These are phyloP conservation scores for Malassezia japonica DNA, from an alignment of 1,284 basidiomycete species.

Conservation along the genomic window DNA sequence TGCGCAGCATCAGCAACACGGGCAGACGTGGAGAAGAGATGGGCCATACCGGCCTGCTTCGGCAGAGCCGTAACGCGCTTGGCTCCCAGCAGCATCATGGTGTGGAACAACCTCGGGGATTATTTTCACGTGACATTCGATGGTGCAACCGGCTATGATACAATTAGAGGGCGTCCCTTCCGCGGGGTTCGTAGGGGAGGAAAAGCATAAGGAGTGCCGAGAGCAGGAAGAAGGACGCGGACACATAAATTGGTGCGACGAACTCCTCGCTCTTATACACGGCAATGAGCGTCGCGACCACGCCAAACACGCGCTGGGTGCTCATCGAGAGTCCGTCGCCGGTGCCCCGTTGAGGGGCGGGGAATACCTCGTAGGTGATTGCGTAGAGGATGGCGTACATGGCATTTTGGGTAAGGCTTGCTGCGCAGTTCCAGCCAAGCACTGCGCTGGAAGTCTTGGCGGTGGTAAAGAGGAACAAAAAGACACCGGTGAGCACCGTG, in stretches of 20 bases:
- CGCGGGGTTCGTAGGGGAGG: constrained; percentile 59
- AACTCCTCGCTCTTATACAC: constrained; percentile 51
- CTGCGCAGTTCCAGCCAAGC: constrained; percentile 63
- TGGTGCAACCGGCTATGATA: neutral
- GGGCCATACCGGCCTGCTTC: neutral
- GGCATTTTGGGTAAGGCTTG: constrained; percentile 55
- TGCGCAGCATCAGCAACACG: constrained; percentile 14
- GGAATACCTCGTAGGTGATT: constrained; percentile 59
- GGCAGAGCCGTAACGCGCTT: neutral
- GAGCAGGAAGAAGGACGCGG: constrained; percentile 59
- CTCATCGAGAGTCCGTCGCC: constrained; percentile 61
- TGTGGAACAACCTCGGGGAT: neutral
- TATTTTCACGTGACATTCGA: neutral
- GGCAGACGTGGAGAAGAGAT: constrained; percentile 10
- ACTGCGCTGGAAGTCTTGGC: constrained; percentile 57
- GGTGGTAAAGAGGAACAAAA: constrained; percentile 62
- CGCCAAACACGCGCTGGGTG: constrained; percentile 59
- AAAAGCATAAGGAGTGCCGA: constrained; percentile 59
- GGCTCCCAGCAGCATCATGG: constrained; percentile 7
- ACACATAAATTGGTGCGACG: constrained; percentile 61
- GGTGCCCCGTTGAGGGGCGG: constrained; percentile 62
- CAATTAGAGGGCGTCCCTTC: constrained; percentile 15
- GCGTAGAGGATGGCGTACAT: constrained; percentile 68
- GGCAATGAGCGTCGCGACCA: constrained; percentile 62
- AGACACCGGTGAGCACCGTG: constrained; percentile 59